Conservation (phyloP, 805 yeast genomes). For the Candida boleticola region DNA sequence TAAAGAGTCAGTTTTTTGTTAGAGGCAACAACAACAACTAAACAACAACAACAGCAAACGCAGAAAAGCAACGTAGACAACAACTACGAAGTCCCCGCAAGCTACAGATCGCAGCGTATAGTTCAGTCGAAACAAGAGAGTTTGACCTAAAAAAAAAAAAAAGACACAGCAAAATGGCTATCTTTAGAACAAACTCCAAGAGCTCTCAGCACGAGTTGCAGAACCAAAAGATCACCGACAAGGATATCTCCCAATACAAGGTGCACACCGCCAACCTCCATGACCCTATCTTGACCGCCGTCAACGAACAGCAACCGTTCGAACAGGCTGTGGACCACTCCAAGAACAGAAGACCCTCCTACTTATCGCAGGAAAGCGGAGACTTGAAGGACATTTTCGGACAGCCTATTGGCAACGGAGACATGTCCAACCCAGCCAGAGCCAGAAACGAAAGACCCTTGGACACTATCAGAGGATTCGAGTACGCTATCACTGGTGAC, state of each 20-base stretch:
- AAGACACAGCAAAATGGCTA: slow-evolving; percentile 19
- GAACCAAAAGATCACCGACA: slow-evolving; percentile 18
- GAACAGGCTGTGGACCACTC: slow-evolving; percentile 50
- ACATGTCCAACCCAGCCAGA: slow-evolving; percentile 90
- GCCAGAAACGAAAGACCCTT: slow-evolving; percentile 93
- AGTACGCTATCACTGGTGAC: slow-evolving; percentile 93
- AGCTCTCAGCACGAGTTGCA: slow-evolving; percentile 13
- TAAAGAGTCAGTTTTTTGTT: no score
- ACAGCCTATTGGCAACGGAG: slow-evolving; percentile 70
- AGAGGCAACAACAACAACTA: no score
- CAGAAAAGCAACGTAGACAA: no score
- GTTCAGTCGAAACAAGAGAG: no score
- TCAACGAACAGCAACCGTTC: slow-evolving; percentile 94
- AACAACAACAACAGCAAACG: no score
- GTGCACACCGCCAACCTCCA: slow-evolving; percentile 68
- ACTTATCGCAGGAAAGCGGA: slow-evolving; percentile 46
- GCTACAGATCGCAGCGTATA: no score
- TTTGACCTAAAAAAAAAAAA: no score
- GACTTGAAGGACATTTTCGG: slow-evolving; percentile 85
- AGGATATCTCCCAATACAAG: slow-evolving; percentile 45
- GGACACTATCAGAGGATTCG: slow-evolving; percentile 92
- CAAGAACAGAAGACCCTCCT: slow-evolving; percentile 39
- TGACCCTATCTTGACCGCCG: slow-evolving; percentile 92
- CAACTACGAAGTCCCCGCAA: no score
- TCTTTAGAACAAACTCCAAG: slow-evolving; percentile 29